Evolutionary conservation across 441 rosid species (phyloP).

Genomic region (Populus hybrid): DNA sequence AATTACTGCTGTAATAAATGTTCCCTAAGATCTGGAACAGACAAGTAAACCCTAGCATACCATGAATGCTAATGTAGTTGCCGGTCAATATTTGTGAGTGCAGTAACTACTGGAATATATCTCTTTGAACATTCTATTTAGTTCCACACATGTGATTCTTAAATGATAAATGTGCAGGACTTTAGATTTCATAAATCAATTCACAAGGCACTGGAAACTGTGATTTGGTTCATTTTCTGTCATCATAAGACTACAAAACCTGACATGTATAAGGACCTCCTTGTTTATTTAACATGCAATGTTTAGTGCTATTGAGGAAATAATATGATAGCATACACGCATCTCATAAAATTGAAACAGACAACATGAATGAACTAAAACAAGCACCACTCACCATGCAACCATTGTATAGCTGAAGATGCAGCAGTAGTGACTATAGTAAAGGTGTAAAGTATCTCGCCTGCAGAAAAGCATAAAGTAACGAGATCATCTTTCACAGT

Average conservation of each 20-base stretch:
- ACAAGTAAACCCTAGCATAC: background rate
- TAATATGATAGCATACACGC: background rate
- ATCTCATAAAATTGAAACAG: background rate
- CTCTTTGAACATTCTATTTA: background rate
- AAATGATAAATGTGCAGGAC: background rate
- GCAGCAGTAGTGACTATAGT: conserved; percentile 75
- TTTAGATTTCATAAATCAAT: background rate
- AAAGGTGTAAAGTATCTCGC: conserved; percentile 68
- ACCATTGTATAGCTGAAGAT: conserved; percentile 69
- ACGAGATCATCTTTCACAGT: background rate
- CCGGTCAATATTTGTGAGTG: background rate
- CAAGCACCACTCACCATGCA: conserved; percentile 65
- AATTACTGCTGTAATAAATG: background rate
- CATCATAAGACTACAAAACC: background rate
- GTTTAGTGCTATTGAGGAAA: background rate
- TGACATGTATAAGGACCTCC: background rate
- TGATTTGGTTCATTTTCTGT: background rate
- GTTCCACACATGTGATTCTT: background rate
- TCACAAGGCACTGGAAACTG: background rate
- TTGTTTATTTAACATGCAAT: background rate
- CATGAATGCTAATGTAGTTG: background rate
- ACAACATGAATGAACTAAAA: conserved; percentile 14
- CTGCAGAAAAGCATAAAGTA: conserved; percentile 37
- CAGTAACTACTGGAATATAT: background rate
- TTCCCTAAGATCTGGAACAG: background rate